Base-by-base conservation (phyloP, 495 filamentous ascomycete genomes). In the Hypoxylon subgilvum region DNA sequence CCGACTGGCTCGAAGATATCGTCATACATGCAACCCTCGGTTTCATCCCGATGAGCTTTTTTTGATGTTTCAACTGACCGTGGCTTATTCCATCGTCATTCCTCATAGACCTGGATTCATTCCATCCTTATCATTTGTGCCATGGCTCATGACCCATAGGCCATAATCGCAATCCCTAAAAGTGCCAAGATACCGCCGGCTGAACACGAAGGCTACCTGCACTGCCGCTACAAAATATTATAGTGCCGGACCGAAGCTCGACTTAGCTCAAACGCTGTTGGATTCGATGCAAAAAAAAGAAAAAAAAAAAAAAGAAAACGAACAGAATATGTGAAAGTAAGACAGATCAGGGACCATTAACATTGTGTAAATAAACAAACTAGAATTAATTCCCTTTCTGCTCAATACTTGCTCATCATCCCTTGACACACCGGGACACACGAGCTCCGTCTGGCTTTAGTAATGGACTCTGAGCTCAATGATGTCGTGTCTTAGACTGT, bases 11-110 rank as follows among this genome's bases (percentile, higher is more conserved):
- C 56, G 46, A 62, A 57, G 43, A 56, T 54, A 57, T 57, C 63
- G 66, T 69, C 66, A 66, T 69, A 63, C 44, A 69, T 66, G 63
- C 60, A 66, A 69, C 66, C 58, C 44, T 65, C 58, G 63, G 52
- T 63, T 69, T 63, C 66, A 66, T 63, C 36, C 49, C 54, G 40
- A 59, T 45, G 46, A 50, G 46, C 46, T 57, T 51, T 27, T 42
- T 57, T 45, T 60, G 40, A 53, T 57, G 52, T 22, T 58, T 52
- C 43, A 58, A 53, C 48, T 49, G 43, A 14, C 14, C 48, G 22
- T 53, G 53, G 45, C 22, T 22, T 4, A 52, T 59, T 41, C 8
- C 46, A 63, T 63, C 43, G 44, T 58, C 60, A 63, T 58, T 63
- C 38, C 49, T 47, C 27, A 54, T 36, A 39, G n/a, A 30, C 27